phyloP scores from a whole-genome alignment of 2,329 filamentous ascomycete species.

The Aaosphaeria pasadenensis region DNA sequence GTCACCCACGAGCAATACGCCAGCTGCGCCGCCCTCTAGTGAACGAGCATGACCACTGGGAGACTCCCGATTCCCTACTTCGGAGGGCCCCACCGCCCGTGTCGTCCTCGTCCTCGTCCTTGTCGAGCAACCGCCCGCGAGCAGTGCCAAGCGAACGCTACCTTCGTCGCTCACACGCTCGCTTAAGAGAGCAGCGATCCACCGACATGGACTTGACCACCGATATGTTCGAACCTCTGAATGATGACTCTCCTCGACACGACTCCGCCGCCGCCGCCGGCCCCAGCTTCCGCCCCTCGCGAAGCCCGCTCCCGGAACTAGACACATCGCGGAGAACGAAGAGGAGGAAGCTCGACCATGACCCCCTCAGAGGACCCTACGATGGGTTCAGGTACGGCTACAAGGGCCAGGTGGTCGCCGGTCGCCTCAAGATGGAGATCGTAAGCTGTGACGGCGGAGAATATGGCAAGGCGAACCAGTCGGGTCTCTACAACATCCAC shows the following conservation, averaged over 20 bases:
- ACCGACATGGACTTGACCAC: constrained; percentile 8
- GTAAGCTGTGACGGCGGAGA: constrained; percentile 83
- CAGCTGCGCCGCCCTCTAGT: constrained; percentile 27
- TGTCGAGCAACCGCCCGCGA: constrained; percentile 24
- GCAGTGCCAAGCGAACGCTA: constrained; percentile 36
- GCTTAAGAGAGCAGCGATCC: constrained; percentile 18
- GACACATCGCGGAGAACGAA: constrained; percentile 24
- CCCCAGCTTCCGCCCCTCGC: constrained; percentile 10
- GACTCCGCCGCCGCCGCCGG: constrained; percentile 11
- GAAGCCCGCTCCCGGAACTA: constrained; percentile 20
- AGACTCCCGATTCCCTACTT: constrained; percentile 7
- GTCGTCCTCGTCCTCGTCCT: constrained; percentile 4
- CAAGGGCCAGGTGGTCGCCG: constrained; percentile 83
- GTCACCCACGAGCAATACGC: constrained; percentile 4
- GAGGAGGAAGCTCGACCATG: constrained; percentile 40
- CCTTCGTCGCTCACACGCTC: constrained; percentile 29
- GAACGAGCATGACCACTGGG: constrained; percentile 25
- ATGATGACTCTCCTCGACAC: constrained; percentile 7
- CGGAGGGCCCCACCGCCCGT: constrained; percentile 4
- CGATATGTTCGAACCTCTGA: constrained; percentile 22
- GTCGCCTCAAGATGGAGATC: constrained; percentile 80
- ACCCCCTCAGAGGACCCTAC: constrained; percentile 19
- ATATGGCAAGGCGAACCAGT: constrained; percentile 57
- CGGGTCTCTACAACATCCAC: constrained; percentile 50
- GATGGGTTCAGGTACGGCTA: constrained; percentile 72